A percentile compares a stretch with the other conserved stretches of the same genome.
phyloP scores from a whole-genome alignment of 148 eudicot genomes.

The Nyssa sinensis region DNA sequence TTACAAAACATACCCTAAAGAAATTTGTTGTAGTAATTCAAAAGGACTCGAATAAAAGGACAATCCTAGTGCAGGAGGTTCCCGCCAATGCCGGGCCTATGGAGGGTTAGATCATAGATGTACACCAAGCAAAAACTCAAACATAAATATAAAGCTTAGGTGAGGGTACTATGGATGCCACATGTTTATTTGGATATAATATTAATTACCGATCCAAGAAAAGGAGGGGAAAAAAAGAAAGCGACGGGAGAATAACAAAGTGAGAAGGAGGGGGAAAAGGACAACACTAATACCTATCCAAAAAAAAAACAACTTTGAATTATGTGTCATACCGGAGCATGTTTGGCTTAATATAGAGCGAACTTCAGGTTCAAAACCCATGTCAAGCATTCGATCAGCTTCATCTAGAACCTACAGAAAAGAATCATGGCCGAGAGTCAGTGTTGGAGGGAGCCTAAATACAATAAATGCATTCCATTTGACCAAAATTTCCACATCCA shows the following conservation, averaged over 20 bases:
- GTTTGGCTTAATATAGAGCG: slow-evolving; percentile 85
- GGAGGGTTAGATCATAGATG: no score
- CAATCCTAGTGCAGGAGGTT: no score
- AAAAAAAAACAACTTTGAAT: not conserved
- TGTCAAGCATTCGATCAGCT: slow-evolving; percentile 99
- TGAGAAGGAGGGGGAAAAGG: no score
- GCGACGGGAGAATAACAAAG: not conserved
- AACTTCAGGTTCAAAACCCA: slow-evolving; percentile 99
- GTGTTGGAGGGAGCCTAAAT: not conserved
- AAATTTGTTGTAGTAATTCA: no score
- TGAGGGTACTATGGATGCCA: not conserved
- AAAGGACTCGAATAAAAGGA: no score
- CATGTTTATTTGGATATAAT: not conserved
- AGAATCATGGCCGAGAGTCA: not conserved
- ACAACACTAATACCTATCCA: not conserved
- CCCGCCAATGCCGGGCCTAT: no score
- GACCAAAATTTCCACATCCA: not conserved
- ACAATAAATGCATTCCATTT: not conserved
- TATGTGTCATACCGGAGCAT: slow-evolving; percentile 55
- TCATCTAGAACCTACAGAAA: slow-evolving; percentile 80
- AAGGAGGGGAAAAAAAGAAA: not conserved
- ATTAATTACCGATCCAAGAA: not conserved
- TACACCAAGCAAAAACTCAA: no score
- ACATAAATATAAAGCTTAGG: not conserved
- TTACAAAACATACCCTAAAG: not conserved